A percentile compares a stretch with the other conserved stretches of the same genome.
phyloP scores from a whole-genome alignment of 352 stramenopile species.

The Proteromonas lacertae region DNA sequence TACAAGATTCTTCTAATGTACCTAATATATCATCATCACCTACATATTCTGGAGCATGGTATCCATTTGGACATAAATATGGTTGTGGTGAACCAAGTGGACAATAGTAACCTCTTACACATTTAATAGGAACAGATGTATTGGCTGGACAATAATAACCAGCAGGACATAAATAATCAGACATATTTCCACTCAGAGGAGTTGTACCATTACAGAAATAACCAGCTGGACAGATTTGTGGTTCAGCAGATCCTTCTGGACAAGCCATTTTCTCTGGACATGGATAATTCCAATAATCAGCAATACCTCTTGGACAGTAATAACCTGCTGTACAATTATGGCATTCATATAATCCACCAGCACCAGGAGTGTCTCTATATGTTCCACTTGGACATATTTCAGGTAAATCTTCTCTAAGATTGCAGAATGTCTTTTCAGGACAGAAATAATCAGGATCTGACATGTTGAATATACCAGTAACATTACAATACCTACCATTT shows the following conservation, averaged over 20 bases:
- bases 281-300: constrained; percentile 15
- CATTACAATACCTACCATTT: constrained; percentile 23
- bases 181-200: background rate
- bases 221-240: constrained; percentile 4
- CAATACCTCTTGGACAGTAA: constrained; percentile 6
- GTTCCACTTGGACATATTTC: constrained; percentile 10
- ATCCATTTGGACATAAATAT: constrained; percentile 31
- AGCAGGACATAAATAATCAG: constrained; percentile 1
- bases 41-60: constrained; percentile 20
- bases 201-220: constrained; percentile 1
- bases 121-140: constrained; percentile 5
- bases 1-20: constrained; percentile 29
- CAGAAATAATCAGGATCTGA: constrained; percentile 8
- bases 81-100: constrained; percentile 16
- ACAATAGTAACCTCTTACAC: constrained; percentile 16
- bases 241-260: constrained; percentile 17
- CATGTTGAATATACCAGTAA: constrained; percentile 3
- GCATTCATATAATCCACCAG: constrained; percentile 3
- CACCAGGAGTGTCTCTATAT: constrained; percentile 7
- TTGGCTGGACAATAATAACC: too few species aligned
- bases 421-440: constrained; percentile 8
- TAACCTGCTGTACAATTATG: constrained; percentile 8
- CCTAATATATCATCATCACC: too few species aligned
- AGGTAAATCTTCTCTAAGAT: background rate
- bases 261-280: constrained; percentile 33